phyloP scores from a whole-genome alignment of 257 asterid species.

The Primulina huaijiensis region DNA sequence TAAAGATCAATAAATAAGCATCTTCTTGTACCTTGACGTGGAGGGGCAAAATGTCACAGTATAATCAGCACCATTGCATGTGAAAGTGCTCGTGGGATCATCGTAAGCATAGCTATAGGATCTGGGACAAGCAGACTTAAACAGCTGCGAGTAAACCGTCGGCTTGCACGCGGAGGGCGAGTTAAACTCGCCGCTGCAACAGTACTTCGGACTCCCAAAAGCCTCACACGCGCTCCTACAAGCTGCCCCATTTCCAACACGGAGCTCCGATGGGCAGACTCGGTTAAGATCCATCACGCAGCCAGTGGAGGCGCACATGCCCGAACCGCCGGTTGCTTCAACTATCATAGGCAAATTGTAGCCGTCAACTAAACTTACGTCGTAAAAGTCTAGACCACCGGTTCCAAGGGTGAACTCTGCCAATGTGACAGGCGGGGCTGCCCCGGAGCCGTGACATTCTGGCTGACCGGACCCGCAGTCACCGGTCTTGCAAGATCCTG shows the following conservation, averaged over 20 bases:
- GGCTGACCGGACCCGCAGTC: constrained; percentile 49
- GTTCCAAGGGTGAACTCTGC: constrained; percentile 55
- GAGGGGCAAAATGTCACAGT: constrained; percentile 53
- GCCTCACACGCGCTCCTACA: constrained; percentile 62
- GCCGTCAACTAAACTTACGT: constrained; percentile 58
- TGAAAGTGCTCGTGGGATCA: constrained; percentile 59
- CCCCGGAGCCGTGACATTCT: constrained; percentile 57
- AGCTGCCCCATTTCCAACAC: constrained; percentile 36
- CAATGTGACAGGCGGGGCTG: constrained; percentile 52
- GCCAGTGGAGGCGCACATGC: constrained; percentile 56
- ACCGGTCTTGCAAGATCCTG: constrained; percentile 42
- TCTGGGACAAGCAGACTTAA: constrained; percentile 54
- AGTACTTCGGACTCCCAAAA: constrained; percentile 42
- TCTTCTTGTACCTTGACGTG: constrained; percentile 36
- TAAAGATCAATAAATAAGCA: background rate
- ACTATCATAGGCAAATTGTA: constrained; percentile 49
- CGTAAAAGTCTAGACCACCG: constrained; percentile 51
- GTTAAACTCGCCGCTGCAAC: constrained; percentile 50
- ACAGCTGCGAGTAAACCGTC: constrained; percentile 48
- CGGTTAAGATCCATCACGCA: constrained; percentile 57
- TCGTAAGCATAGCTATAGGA: constrained; percentile 62
- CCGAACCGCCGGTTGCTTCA: constrained; percentile 52
- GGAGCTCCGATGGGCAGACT: constrained; percentile 48
- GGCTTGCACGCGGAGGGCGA: constrained; percentile 50
- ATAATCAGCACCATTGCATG: constrained; percentile 55